These are phyloP conservation scores for Leavenworthia alabamica DNA, from an alignment of 345 rosid genomes.

Conservation along the genomic window DNA sequence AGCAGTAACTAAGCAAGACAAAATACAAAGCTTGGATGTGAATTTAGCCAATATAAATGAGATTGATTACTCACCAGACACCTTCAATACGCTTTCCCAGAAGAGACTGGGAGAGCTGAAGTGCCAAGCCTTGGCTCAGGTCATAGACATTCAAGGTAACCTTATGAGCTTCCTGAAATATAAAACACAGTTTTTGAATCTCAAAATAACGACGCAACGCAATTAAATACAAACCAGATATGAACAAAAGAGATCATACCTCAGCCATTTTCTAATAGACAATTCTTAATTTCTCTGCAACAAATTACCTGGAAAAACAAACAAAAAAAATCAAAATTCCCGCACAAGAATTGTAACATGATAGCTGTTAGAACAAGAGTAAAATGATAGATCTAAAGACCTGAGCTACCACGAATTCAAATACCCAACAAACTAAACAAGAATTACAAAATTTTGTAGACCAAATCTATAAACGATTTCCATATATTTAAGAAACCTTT, in stretches of 20 bases:
- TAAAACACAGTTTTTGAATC: constrained; percentile 5
- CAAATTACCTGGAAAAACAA: constrained; percentile 2
- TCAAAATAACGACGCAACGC: background rate
- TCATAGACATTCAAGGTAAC: constrained; percentile 80
- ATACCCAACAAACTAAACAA: background rate
- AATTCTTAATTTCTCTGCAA: background rate
- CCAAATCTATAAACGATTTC: background rate
- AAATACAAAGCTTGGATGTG: background rate
- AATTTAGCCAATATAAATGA: background rate
- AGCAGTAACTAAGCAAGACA: background rate
- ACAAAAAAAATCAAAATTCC: background rate
- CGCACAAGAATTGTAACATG: background rate
- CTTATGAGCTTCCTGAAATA: constrained; percentile 61
- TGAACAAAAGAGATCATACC: constrained; percentile 33
- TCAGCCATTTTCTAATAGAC: constrained; percentile 47
- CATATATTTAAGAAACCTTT: background rate
- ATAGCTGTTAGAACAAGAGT: no score
- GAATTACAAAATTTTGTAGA: background rate
- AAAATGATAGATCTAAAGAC: constrained; percentile 18
- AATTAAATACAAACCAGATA: background rate
- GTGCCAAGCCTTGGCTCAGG: constrained; percentile 90
- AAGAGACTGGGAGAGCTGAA: constrained; percentile 68
- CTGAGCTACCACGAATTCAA: background rate
- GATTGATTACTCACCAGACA: constrained; percentile 58
- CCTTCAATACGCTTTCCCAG: constrained; percentile 86